A percentile compares a stretch with the other conserved stretches of the same genome.
Evolutionary conservation across 2,329 filamentous ascomycete genomes (phyloP).

Genomic region (Arthrobotrys iridis): DNA sequence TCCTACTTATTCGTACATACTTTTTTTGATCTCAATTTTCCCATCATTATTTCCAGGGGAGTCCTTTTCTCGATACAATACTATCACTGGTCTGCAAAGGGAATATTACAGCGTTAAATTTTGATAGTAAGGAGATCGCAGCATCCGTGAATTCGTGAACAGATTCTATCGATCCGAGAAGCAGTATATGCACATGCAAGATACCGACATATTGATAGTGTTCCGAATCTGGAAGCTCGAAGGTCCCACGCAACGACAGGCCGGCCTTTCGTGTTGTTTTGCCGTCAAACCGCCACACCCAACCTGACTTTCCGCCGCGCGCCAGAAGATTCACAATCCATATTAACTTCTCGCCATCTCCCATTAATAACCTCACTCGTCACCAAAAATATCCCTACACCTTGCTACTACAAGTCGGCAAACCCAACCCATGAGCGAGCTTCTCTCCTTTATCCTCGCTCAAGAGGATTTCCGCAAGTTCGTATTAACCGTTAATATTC

Average conservation of each 20-base stretch:
- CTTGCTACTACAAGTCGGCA: not conserved
- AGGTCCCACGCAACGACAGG: not conserved
- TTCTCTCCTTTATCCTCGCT: constrained; percentile 61
- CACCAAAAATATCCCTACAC: not conserved
- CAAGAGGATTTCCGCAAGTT: constrained; percentile 64
- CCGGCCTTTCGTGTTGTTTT: constrained; percentile 36
- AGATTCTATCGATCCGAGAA: too few species aligned
- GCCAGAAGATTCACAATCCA: not conserved
- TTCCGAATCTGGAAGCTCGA: too few species aligned
- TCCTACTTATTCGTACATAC: constrained; percentile 31
- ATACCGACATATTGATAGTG: too few species aligned
- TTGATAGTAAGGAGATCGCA: too few species aligned
- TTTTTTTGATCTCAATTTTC: not conserved
- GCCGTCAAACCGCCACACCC: constrained; percentile 8
- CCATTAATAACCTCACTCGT: not conserved
- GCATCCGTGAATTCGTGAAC: too few species aligned
- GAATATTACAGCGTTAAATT: too few species aligned
- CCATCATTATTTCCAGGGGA: constrained; percentile 19
- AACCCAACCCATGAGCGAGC: constrained; percentile 52
- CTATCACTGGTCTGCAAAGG: not conserved
- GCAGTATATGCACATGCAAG: too few species aligned
- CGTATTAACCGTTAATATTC: constrained; percentile 57
- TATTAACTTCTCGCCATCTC: not conserved
- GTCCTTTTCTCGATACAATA: constrained; percentile 1
- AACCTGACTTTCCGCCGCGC: constrained; percentile 2